Percentiles rank a stretch among this genome's conserved stretches.
Evolutionary conservation across 164 flowering plant species (phyloP).

Genomic region (Tetrastigma voinierianum): DNA sequence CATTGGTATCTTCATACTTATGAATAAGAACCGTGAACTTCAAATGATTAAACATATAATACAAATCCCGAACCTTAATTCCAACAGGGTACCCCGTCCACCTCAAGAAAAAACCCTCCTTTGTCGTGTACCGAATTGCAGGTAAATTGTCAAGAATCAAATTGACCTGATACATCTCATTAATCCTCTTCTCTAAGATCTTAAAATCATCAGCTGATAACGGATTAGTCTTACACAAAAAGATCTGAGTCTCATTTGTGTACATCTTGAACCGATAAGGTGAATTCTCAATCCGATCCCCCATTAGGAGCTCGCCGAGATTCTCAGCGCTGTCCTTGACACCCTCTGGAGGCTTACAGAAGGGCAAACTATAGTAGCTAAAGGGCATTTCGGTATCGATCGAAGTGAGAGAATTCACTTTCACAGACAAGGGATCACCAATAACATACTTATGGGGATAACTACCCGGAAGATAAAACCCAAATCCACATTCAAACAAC

Average conservation of each 20-base stretch:
- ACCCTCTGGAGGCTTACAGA: slow-evolving; percentile 65
- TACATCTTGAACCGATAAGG: slow-evolving; percentile 68
- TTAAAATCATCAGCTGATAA: slow-evolving; percentile 52
- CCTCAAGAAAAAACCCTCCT: slow-evolving; percentile 47
- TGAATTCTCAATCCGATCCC: slow-evolving; percentile 85
- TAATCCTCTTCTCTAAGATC: slow-evolving; percentile 65
- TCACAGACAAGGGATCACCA: slow-evolving; percentile 51
- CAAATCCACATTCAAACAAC: slow-evolving; percentile 40
- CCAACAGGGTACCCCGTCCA: slow-evolving; percentile 94
- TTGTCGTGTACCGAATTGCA: slow-evolving; percentile 63
- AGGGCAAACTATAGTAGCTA: slow-evolving; percentile 74
- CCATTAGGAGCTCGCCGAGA: slow-evolving; percentile 89
- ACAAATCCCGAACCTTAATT: slow-evolving; percentile 46
- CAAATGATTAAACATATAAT: slow-evolving; percentile 80
- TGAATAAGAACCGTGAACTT: slow-evolving; percentile 74
- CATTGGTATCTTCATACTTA: slow-evolving; percentile 71
- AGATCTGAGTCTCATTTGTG: slow-evolving; percentile 57
- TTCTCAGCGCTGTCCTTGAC: slow-evolving; percentile 79
- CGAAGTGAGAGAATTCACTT: slow-evolving; percentile 79
- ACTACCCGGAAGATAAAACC: slow-evolving; percentile 90
- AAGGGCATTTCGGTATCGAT: slow-evolving; percentile 82
- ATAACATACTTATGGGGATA: slow-evolving; percentile 67
- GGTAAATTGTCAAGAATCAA: slow-evolving; percentile 75
- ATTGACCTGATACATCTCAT: slow-evolving; percentile 87
- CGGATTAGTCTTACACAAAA: slow-evolving; percentile 51